A percentile compares a stretch with the other conserved stretches of the same genome.
These are phyloP conservation scores for Cryptosporidium sp. DNA, from an alignment of 169 alveolate species.

Conservation along the genomic window DNA sequence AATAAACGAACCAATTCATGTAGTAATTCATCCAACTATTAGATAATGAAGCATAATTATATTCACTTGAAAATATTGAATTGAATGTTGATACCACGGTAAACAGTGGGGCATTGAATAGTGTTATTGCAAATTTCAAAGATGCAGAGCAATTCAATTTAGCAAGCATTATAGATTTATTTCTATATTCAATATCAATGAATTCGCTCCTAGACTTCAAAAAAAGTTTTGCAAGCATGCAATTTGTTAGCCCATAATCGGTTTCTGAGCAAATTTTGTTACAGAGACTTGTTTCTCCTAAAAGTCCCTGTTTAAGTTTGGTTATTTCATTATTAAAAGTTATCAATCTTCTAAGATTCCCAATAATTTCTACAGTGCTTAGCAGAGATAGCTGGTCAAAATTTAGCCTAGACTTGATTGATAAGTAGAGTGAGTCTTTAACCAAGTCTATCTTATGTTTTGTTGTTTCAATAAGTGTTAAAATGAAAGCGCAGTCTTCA, in stretches of 20 bases:
- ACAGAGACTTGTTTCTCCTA: background rate
- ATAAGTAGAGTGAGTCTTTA: constrained; percentile 7
- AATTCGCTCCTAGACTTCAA: constrained; percentile 33
- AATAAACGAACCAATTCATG: constrained; percentile 30
- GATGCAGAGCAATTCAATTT: constrained; percentile 25
- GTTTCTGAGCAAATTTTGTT: background rate
- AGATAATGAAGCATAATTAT: background rate
- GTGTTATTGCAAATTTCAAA: constrained; percentile 8
- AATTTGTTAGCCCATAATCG: background rate
- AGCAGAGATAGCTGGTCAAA: constrained; percentile 24
- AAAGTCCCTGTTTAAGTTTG: background rate
- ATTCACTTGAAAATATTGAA: constrained; percentile 24
- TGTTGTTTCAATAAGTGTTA: constrained; percentile 2
- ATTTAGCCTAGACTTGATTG: constrained; percentile 15
- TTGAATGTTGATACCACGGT: constrained; percentile 19
- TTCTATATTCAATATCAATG: constrained; percentile 13
- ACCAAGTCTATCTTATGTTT: background rate
- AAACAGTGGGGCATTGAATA: constrained; percentile 12
- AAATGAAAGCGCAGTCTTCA: background rate
- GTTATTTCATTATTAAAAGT: background rate
- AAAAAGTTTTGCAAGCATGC: constrained; percentile 36
- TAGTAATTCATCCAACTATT: constrained; percentile 35
- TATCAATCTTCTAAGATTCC: constrained; percentile 59
- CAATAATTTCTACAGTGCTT: constrained; percentile 28
- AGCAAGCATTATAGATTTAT: background rate